phyloP scores from a whole-genome alignment of 805 yeast species.

The Nakazawaea ambrosiae region DNA sequence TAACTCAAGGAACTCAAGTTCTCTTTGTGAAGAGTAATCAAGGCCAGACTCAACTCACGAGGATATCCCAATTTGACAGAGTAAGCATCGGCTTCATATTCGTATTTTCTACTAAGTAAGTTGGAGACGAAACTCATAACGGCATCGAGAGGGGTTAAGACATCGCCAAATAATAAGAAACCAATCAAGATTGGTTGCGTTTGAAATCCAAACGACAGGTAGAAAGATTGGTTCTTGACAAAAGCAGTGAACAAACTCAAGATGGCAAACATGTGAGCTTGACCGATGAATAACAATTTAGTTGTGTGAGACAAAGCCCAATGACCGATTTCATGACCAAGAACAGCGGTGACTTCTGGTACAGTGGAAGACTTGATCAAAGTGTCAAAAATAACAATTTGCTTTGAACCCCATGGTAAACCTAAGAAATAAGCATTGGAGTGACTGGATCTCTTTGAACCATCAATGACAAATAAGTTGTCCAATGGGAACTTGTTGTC shows the following conservation, averaged over 20 bases:
- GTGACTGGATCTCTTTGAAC: constrained; percentile 94
- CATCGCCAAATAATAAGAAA: constrained; percentile 69
- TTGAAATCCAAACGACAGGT: constrained; percentile 69
- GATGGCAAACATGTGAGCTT: constrained; percentile 54
- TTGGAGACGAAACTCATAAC: constrained; percentile 60
- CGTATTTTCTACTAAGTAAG: constrained; percentile 74
- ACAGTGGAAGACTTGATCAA: constrained; percentile 72
- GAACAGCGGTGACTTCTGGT: constrained; percentile 83
- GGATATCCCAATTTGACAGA: constrained; percentile 74
- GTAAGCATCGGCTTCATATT: constrained; percentile 87
- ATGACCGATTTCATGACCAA: constrained; percentile 99
- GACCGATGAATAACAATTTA: constrained; percentile 61
- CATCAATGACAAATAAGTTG: constrained; percentile 84
- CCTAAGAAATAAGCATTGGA: constrained; percentile 97
- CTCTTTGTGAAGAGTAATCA: constrained; percentile 70
- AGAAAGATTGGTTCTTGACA: constrained; percentile 72
- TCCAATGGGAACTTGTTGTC: constrained; percentile 79
- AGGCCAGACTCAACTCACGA: constrained; percentile 58
- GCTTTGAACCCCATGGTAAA: constrained; percentile 87
- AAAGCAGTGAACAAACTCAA: constrained; percentile 76
- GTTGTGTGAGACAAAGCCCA: constrained; percentile 90
- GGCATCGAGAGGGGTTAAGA: constrained; percentile 73
- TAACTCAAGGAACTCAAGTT: constrained; percentile 84
- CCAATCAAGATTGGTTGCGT: constrained; percentile 76
- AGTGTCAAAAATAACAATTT: constrained; percentile 90